Evolutionary conservation across 352 stramenopile genomes (phyloP), one percentile per base, ranked within the genome.

Genomic region (Phytophthora constricta): DNA sequence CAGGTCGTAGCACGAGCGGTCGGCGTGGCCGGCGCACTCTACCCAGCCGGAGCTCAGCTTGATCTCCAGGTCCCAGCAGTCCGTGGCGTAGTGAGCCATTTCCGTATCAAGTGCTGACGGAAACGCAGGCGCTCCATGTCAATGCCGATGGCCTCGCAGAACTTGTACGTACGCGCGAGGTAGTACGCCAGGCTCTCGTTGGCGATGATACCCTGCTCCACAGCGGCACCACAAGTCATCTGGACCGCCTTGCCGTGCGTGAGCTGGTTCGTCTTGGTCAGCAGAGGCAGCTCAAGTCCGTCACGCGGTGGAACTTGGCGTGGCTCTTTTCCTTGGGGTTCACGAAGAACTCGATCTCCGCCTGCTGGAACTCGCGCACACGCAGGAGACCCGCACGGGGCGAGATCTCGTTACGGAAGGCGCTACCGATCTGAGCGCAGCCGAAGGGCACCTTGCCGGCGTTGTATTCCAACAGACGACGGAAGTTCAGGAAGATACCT

Each of bases 61-160:
- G 64, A 99, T 99, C 86, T 99, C 98, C 33, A 99, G 79, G 82
- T 99, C 98, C 97, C 97, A 99, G 86, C 98, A 99, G 84, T 99
- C 98, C 31, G 89, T 97, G 19, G 97, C 98, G 80, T 99, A 99
- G 82, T 99, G 98, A 31, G 98, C 98, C 98, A 99, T 99, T 88
- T 99, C 98, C 25, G 97, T 99, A 46, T 89, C 55, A 99, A 86
- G 81, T 99, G 98, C 87, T 99, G 98, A 56, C 98, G 96, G 82
- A 99, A 99, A 37, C 98, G 95, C 70, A 99, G 76, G 25, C 96
- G 88, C 62, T 86, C 70, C 22, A 96, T 79, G 75, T 99, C 93
- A 72, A 99, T 97, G 60, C 98, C 98, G 60, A 95, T 87, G 57
- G 86, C 93, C 71, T 98, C 82, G 58, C 98, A 92, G 74, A 99